Evolutionary conservation across 78 protist genomes (phyloP), one percentile per base, ranked within the genome.

Genomic region (Anaeramoeba flamelloides): DNA sequence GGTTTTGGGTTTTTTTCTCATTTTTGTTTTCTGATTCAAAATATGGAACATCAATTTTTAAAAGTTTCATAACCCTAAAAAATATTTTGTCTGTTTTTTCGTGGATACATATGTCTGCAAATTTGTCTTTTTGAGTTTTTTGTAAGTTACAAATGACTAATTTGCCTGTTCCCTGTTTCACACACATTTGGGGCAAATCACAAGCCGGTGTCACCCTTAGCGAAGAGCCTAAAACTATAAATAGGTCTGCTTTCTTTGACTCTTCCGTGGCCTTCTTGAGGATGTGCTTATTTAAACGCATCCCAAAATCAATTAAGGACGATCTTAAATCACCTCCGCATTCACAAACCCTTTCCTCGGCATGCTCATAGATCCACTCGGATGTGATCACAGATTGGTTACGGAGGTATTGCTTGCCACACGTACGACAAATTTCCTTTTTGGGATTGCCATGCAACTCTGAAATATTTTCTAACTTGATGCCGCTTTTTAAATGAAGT

Each of bases 371-470:
- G 22, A 36, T 40, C 17, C 2, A 0, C 1, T 76, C 8, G 0
- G 77, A 1, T 31, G 1, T 77, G 32, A 22, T 1, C 26, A 79
- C 77, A 22, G 2, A 1, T 32, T 41, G 81, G 0, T 40, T 79
- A 30, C 88, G 53, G 2, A 38, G 17, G 79, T 2, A 41, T 33
- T 64, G 36, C 36, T 0, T 32, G 2, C 39, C 39, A 31, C 87
- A 85, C 39, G n/a, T 39, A 12, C 8, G 2, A 3, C 87, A 85
- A 31, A 30, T 26, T 75, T 85, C 87, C 22, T 77, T 33, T 40
- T 83, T 75, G 8, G 33, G 30, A 31, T 85, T 85, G 2, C 87
- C 87, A 79, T 85, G 87, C 81, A 85, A 41, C n/a, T 85, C 87
- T 38, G 38, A 3, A 39, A 85, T 32, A n/a, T 78, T 0, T 22